A percentile compares a stretch with the other conserved stretches of the same genome.
Evolutionary conservation across 768 basidiomycete genomes (phyloP).

Genomic region (Rhodosporidiobolus sp.): DNA sequence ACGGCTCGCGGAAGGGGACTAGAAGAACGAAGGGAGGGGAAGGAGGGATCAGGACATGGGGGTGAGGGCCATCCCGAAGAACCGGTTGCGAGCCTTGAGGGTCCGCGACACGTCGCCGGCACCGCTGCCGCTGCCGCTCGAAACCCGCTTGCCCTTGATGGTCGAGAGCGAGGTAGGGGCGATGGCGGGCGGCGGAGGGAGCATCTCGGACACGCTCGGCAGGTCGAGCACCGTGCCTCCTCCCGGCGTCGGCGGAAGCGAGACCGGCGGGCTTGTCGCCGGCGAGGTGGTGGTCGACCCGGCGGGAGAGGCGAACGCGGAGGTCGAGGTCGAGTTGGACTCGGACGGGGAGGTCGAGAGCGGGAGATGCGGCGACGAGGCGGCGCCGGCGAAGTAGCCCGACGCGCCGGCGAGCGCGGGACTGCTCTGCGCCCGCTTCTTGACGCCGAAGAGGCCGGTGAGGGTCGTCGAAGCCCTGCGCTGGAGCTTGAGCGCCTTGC

Average conservation of each 20-base stretch:
- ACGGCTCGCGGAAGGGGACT: too few species aligned
- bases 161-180: too few species aligned
- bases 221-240: not conserved
- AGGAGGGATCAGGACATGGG: too few species aligned
- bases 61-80: too few species aligned
- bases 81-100: too few species aligned
- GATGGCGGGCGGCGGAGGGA: too few species aligned
- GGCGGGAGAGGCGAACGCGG: not conserved
- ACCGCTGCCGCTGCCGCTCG: too few species aligned
- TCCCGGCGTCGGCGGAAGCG: slow-evolving; percentile 3
- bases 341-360: not conserved
- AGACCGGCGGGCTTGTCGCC: not conserved
- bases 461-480: slow-evolving; percentile 26
- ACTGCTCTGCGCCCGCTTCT: slow-evolving; percentile 15
- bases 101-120: too few species aligned
- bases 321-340: not conserved
- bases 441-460: slow-evolving; percentile 10
- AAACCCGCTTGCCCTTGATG: too few species aligned
- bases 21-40: too few species aligned
- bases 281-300: not conserved
- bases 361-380: slow-evolving; percentile 23
- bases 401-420: slow-evolving; percentile 11
- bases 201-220: too few species aligned
- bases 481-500: slow-evolving; percentile 22
- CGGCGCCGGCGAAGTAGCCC: slow-evolving; percentile 13